phyloP scores from a whole-genome alignment of 164 flowering plant species.

The Annona squamosa region DNA sequence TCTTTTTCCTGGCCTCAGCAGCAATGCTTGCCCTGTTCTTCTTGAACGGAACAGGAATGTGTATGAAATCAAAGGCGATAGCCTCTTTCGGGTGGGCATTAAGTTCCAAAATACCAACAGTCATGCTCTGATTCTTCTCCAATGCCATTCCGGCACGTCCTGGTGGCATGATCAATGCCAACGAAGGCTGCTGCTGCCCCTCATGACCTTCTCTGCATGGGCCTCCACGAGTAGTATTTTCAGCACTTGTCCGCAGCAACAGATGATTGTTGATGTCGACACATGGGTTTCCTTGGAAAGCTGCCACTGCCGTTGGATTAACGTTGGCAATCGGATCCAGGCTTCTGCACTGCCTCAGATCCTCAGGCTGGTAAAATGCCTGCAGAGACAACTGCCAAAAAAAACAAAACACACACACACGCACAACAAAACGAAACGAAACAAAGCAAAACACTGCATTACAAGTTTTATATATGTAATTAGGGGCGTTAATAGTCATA shows the following conservation, averaged over 20 bases:
- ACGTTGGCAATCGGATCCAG: background rate
- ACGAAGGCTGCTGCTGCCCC: background rate
- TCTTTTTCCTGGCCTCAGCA: constrained; percentile 38
- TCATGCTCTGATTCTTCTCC: constrained; percentile 6
- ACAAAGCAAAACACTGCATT: too few species aligned
- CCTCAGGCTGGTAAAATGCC: background rate
- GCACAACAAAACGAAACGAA: too few species aligned
- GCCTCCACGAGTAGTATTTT: background rate
- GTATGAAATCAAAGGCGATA: background rate
- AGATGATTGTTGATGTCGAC: constrained; percentile 4
- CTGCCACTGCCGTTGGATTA: background rate
- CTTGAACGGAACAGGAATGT: constrained; percentile 5
- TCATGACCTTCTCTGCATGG: background rate
- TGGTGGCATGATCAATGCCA: background rate
- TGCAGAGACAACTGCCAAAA: background rate
- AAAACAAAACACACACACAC: background rate
- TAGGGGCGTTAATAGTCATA: too few species aligned
- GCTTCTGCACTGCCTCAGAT: constrained; percentile 2
- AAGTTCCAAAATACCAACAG: constrained; percentile 26
- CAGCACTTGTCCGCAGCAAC: background rate
- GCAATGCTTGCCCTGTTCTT: constrained; percentile 17
- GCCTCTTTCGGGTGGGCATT: constrained; percentile 20
- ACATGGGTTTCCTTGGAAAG: background rate
- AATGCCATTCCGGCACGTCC: background rate
- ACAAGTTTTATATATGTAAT: too few species aligned